These are phyloP conservation scores for Cupressus sempervirens DNA, from an alignment of 75 land plant species.

Conservation along the genomic window DNA sequence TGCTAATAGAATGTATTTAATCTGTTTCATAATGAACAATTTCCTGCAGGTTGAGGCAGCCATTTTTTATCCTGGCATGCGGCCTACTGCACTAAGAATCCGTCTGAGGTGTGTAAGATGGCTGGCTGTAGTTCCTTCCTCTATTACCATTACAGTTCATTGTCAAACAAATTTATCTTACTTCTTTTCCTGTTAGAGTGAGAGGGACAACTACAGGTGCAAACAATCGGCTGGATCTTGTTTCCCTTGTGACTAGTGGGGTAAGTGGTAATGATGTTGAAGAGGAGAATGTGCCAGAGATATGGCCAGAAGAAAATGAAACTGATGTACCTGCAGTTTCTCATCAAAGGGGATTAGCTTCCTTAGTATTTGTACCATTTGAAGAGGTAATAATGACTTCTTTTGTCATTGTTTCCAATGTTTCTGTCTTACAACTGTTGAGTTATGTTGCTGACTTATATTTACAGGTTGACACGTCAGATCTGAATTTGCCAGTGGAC, in stretches of 20 bases:
- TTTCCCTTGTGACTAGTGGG: constrained; percentile 84
- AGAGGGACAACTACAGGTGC: constrained; percentile 86
- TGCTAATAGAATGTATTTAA: background rate
- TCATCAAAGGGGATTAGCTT: constrained; percentile 72
- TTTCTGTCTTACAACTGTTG: constrained; percentile 7
- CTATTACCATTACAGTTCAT: background rate
- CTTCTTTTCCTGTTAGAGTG: constrained; percentile 32
- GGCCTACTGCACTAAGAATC: constrained; percentile 80
- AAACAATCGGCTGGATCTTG: constrained; percentile 81
- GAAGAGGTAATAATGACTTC: constrained; percentile 54
- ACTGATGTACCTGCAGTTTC: constrained; percentile 92
- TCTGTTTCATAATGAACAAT: constrained; percentile 6
- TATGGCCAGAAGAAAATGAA: constrained; percentile 84
- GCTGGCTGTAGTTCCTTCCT: background rate
- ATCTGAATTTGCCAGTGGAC: constrained; percentile 84
- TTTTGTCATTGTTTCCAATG: background rate
- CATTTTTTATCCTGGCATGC: constrained; percentile 72
- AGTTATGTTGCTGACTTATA: background rate
- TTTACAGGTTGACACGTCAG: constrained; percentile 82
- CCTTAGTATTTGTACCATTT: constrained; percentile 93
- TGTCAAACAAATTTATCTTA: background rate
- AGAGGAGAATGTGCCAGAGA: constrained; percentile 53
- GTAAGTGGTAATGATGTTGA: constrained; percentile 50
- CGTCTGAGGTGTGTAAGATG: constrained; percentile 70
- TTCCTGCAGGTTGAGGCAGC: constrained; percentile 75